Percentiles rank a stretch among this genome's conserved stretches.
These are phyloP conservation scores for Teratosphaeriaceae sp. DNA, from an alignment of 2,329 filamentous ascomycete genomes.

Conservation along the genomic window DNA sequence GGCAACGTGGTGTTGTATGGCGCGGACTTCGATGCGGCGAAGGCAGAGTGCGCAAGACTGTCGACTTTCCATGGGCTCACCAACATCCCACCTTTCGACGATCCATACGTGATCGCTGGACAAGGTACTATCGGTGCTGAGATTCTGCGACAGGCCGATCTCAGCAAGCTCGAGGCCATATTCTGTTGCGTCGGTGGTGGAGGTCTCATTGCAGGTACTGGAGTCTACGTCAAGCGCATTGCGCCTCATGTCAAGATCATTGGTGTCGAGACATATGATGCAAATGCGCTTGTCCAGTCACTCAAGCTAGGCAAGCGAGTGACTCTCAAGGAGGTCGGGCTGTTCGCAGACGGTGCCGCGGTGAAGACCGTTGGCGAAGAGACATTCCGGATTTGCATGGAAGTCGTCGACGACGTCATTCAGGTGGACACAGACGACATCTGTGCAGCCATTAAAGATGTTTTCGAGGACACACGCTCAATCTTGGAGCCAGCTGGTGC, in stretches of 20 bases:
- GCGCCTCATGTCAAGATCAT: slow-evolving; percentile 97
- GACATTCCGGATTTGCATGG: slow-evolving; percentile 82
- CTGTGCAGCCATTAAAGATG: slow-evolving; percentile 96
- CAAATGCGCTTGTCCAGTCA: slow-evolving; percentile 91
- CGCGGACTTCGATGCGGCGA: slow-evolving; percentile 87
- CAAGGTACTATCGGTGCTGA: slow-evolving; percentile 98
- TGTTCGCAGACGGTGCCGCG: slow-evolving; percentile 93
- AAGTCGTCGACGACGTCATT: slow-evolving; percentile 90
- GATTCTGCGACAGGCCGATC: slow-evolving; percentile 82
- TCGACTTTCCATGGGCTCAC: slow-evolving; percentile 80
- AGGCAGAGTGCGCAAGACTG: slow-evolving; percentile 78
- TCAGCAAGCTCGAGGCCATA: slow-evolving; percentile 84
- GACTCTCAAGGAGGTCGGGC: slow-evolving; percentile 75
- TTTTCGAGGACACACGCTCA: slow-evolving; percentile 93
- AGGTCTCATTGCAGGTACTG: slow-evolving; percentile 86
- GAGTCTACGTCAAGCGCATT: slow-evolving; percentile 93
- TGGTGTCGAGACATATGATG: slow-evolving; percentile 89
- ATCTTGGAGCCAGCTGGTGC: slow-evolving; percentile 94
- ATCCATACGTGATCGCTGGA: slow-evolving; percentile 96
- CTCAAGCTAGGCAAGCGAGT: slow-evolving; percentile 70
- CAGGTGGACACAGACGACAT: slow-evolving; percentile 94
- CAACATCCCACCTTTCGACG: slow-evolving; percentile 95
- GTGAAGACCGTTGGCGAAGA: slow-evolving; percentile 94
- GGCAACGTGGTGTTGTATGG: slow-evolving; percentile 90
- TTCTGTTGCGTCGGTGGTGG: slow-evolving; percentile 96